Base-by-base conservation (phyloP, 169 alveolate genomes). In the Babesia bigemina region DNA sequence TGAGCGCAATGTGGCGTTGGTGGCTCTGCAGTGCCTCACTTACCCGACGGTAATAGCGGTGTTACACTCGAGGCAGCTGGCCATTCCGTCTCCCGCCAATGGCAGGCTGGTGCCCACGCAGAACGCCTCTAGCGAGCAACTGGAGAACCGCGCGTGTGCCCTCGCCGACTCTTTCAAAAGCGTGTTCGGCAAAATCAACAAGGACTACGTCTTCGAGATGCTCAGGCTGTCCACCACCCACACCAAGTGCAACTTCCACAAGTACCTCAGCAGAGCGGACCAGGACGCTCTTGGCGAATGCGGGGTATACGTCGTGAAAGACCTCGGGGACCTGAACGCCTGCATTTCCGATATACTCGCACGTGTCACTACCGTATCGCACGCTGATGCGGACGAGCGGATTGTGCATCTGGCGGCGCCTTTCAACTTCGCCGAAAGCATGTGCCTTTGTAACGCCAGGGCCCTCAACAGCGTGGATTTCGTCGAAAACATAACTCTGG, bases 81-180 rank as follows among this genome's bases (percentile, higher is more conserved):
- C 10, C 0, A 17, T 67, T 8, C 52, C 63, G 4, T 42, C 39
- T 10, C 19, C 47, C 28, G 39, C 47, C 4, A 60, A 61, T 16
- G 72, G 71, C 63, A 29, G 17, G 21, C 22, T 71, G 24, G 45
- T 26, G 2, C 70, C 70, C 21, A 42, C 45, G 24, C 50, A 55
- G 39, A 29, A 67, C 14, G 67, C 28, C 16, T 19, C 56, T 0
- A 33, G 16, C 19, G 76, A 61, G 9, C 56, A 75, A 11, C 45
- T 63, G 0, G 77, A 75, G 42, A 14, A 12, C 1, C 56, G 84
- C 21, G 59, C 67, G 8, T 61, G 21, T 36, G 71, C 70, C 11
- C 19, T 75, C 24, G 84, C 84, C 16, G 84, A 75, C n/a, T 63
- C 75, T 4, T 75, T 75, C 76, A 75, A 75, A 45, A 63, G 29